Percentiles rank a stretch among this genome's conserved stretches.
phyloP scores from a whole-genome alignment of 495 filamentous ascomycete genomes.

The Trichoderma asperelloides region DNA sequence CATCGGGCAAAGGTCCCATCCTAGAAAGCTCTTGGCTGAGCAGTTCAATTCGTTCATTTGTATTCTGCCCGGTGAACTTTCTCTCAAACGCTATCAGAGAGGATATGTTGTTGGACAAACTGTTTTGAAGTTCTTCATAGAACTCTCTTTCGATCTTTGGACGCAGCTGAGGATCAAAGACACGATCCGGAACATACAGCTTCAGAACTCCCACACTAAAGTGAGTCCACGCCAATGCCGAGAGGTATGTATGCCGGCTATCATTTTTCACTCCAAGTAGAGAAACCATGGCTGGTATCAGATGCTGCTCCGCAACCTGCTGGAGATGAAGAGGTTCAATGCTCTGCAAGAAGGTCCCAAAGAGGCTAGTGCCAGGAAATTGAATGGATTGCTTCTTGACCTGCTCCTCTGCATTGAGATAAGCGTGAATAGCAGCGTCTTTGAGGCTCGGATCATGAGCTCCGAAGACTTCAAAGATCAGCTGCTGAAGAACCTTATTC shows the following conservation, averaged over 20 bases:
- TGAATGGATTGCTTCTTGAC: conserved; percentile 6
- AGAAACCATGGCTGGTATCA: conserved; percentile 30
- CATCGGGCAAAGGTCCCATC: conserved; percentile 53
- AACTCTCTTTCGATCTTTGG: conserved; percentile 62
- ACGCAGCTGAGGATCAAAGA: conserved; percentile 76
- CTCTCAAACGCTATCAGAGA: conserved; percentile 57
- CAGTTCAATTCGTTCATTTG: conserved; percentile 51
- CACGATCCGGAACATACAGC: conserved; percentile 76
- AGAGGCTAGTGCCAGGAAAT: background rate
- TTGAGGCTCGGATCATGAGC: conserved; percentile 26
- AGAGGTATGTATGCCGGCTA: conserved; percentile 21
- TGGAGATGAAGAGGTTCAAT: conserved; percentile 6
- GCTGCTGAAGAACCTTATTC: conserved; percentile 34
- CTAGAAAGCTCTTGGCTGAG: conserved; percentile 48
- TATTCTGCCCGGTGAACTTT: conserved; percentile 56
- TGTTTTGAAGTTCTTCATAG: conserved; percentile 45
- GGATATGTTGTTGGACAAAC: conserved; percentile 47
- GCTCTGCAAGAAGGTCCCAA: background rate
- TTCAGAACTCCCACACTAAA: conserved; percentile 58
- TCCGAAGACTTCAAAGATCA: conserved; percentile 40
- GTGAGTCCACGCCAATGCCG: conserved; percentile 52
- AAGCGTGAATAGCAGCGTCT: background rate
- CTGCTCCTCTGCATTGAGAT: background rate
- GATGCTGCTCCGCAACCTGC: conserved; percentile 20
- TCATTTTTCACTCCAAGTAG: conserved; percentile 22